phyloP scores from a whole-genome alignment of 2,329 filamentous ascomycete genomes.

The Trichoderma citrinoviride region DNA sequence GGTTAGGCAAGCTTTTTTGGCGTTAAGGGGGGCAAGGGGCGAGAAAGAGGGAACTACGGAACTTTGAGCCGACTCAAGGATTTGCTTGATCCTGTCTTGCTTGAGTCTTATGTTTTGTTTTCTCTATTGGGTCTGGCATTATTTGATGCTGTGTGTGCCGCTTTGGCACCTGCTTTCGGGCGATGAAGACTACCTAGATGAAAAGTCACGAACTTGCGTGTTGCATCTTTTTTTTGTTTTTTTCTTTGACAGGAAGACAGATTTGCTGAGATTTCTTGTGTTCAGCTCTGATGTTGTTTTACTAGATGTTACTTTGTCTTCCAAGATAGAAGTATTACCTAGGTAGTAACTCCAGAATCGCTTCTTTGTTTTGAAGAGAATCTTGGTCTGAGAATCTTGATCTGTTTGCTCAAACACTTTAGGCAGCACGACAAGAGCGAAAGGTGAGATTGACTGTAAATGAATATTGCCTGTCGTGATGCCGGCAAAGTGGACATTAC shows the following conservation, averaged over 20 bases:
- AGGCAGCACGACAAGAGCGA: neutral
- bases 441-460: neutral
- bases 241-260: neutral
- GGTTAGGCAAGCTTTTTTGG: slow-evolving; percentile 1
- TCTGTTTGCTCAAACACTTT: neutral
- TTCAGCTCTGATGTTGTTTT: slow-evolving; percentile 4
- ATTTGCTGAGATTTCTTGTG: neutral
- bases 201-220: slow-evolving; percentile 16
- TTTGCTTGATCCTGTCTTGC: neutral
- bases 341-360: neutral
- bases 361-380: neutral
- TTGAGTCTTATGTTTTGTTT: neutral
- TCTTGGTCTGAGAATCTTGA: too few relatives aligned
- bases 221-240: slow-evolving; percentile 11
- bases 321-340: neutral
- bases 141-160: neutral
- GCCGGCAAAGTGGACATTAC: neutral
- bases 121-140: neutral
- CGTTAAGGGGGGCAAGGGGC: neutral
- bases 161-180: neutral
- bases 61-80: slow-evolving; percentile 7
- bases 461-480: neutral
- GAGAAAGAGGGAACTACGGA: slow-evolving; percentile 3
- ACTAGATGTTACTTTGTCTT: neutral
- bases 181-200: slow-evolving; percentile 16